These are phyloP conservation scores for Balakata baccata DNA, from an alignment of 345 rosid genomes.

Conservation along the genomic window DNA sequence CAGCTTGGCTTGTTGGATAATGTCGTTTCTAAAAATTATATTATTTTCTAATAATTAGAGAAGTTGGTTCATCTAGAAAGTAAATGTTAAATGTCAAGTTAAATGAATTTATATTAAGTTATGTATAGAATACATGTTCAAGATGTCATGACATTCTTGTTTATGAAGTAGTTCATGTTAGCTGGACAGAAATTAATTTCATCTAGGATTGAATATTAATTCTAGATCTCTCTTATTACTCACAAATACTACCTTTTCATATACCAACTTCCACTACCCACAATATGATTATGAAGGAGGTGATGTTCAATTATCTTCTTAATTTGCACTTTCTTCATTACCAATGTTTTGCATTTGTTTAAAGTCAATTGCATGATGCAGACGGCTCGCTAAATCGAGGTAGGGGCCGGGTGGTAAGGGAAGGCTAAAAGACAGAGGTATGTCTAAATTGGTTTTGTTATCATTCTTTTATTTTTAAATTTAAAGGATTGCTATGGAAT, in stretches of 20 bases:
- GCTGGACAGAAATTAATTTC: not conserved
- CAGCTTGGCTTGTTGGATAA: not conserved
- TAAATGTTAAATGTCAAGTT: not conserved
- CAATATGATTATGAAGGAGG: constrained; percentile 35
- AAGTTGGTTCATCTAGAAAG: too few species aligned
- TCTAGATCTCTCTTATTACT: too few species aligned
- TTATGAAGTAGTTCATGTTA: not conserved
- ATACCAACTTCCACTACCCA: constrained; percentile 31
- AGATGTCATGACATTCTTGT: not conserved
- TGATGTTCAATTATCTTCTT: not conserved
- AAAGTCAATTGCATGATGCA: constrained; percentile 7
- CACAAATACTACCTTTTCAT: constrained; percentile 12
- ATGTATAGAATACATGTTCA: not conserved
- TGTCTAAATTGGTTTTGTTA: not conserved
- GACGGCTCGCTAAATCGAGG: constrained; percentile 33
- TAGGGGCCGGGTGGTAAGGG: constrained; percentile 31
- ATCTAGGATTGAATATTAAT: too few species aligned
- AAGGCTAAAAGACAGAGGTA: constrained; percentile 29
- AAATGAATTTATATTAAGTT: not conserved
- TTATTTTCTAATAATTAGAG: too few species aligned
- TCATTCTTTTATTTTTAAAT: not conserved
- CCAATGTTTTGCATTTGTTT: not conserved
- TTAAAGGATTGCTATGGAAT: not conserved
- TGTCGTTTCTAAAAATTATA: not conserved
- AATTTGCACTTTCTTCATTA: not conserved